phyloP scores from a whole-genome alignment of 495 filamentous ascomycete species.

The Aspergillus ostianus region DNA sequence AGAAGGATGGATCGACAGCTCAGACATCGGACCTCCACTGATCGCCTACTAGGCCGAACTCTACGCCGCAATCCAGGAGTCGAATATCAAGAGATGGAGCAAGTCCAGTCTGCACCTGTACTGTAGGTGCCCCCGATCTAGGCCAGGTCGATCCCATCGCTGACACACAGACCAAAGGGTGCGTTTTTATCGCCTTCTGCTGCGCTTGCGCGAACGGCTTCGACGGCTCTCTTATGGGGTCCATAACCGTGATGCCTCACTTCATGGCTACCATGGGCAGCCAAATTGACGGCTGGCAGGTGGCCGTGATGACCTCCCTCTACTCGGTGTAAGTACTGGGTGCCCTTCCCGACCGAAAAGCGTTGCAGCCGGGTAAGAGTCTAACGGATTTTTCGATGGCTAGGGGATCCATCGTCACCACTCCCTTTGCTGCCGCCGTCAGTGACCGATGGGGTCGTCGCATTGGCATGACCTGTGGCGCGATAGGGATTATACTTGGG shows the following conservation, averaged over 20 bases:
- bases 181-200: constrained; percentile 36
- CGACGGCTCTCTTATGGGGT: constrained; percentile 55
- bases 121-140: constrained; percentile 33
- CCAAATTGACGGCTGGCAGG: constrained; percentile 43
- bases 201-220: constrained; percentile 57
- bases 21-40: background rate
- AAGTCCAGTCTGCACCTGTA: constrained; percentile 53
- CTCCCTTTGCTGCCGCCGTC: constrained; percentile 34
- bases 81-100: constrained; percentile 55
- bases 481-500: constrained; percentile 59
- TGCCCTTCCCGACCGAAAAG: background rate
- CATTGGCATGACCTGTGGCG: constrained; percentile 67
- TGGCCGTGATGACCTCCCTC: constrained; percentile 40
- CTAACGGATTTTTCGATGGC: constrained; percentile 1
- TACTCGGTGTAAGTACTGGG: constrained; percentile 53
- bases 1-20: background rate
- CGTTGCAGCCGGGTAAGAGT: background rate
- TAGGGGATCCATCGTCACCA: constrained; percentile 54
- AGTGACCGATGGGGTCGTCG: constrained; percentile 55
- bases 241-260: constrained; percentile 43
- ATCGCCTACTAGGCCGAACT: constrained; percentile 47
- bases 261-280: constrained; percentile 42
- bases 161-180: constrained; percentile 14
- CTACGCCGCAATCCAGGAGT: constrained; percentile 55
- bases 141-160: background rate